phyloP scores from a whole-genome alignment of 257 asterid genomes.

The Ehretia macrophylla region DNA sequence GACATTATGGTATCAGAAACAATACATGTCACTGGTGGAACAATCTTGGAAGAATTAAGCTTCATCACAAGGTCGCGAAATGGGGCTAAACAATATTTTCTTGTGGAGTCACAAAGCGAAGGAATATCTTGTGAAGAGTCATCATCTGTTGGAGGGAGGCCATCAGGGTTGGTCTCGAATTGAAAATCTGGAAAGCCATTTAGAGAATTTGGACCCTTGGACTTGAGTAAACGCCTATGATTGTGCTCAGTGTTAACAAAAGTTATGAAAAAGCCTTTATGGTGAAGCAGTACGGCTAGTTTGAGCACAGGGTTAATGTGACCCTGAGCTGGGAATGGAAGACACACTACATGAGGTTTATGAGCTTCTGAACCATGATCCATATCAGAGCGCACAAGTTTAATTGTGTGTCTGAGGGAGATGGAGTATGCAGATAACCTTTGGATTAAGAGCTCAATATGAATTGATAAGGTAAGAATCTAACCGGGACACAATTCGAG shows the following conservation, averaged over 20 bases:
- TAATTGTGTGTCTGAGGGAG: too few relatives aligned
- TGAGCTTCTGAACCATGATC: constrained; percentile 13
- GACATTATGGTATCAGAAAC: constrained; percentile 22
- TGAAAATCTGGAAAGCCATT: constrained; percentile 19
- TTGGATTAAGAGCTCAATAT: too few relatives aligned
- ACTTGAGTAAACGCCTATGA: constrained; percentile 31
- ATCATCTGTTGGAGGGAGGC: constrained; percentile 17
- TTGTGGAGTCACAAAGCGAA: constrained; percentile 15
- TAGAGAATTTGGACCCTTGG: constrained; percentile 17
- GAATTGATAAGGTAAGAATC: too few relatives aligned
- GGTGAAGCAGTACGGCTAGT: constrained; percentile 46
- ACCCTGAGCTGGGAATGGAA: constrained; percentile 43
- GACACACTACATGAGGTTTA: constrained; percentile 32
- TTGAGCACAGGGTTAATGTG: constrained; percentile 44
- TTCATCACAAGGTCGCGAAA: constrained; percentile 14
- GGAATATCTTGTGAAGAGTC: constrained; percentile 23
- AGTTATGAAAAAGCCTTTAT: constrained; percentile 41
- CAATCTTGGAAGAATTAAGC: constrained; percentile 1
- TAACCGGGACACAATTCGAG: too few relatives aligned
- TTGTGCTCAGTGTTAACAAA: constrained; percentile 58
- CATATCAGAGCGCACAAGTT: too few relatives aligned
- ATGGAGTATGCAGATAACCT: too few relatives aligned
- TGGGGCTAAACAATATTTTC: constrained; percentile 20
- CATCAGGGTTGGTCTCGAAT: constrained; percentile 32
- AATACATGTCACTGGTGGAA: constrained; percentile 26